Conservation (phyloP, 345 rosid genomes). For the Eucalyptus polybractea region DNA sequence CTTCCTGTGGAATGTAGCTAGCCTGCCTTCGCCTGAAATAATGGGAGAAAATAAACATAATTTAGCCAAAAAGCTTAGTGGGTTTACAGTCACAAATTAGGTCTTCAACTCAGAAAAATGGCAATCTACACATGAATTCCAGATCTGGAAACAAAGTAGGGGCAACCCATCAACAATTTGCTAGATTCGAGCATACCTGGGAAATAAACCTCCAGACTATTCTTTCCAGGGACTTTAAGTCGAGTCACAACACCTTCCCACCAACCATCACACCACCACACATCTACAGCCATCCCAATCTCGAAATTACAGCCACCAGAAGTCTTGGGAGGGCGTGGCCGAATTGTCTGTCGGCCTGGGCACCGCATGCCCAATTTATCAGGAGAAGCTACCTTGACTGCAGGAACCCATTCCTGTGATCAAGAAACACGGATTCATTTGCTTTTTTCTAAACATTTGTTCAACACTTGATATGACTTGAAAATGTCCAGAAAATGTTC, state of each 20-base stretch:
- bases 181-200: constrained; percentile 18
- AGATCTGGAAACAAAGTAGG: background rate
- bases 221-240: background rate
- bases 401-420: constrained; percentile 33
- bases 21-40: constrained; percentile 19
- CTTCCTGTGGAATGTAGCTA: constrained; percentile 5
- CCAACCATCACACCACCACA: constrained; percentile 44
- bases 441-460: background rate
- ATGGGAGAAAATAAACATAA: background rate
- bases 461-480: background rate
- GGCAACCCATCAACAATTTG: background rate
- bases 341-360: constrained; percentile 22
- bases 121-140: background rate
- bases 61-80: background rate
- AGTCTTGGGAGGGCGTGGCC: constrained; percentile 19
- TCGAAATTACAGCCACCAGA: background rate
- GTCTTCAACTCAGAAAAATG: background rate
- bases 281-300: constrained; percentile 31
- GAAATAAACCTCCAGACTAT: constrained; percentile 15
- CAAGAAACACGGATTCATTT: background rate
- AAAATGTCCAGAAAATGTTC: background rate
- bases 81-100: background rate
- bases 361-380: constrained; percentile 35
- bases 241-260: constrained; percentile 36
- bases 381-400: constrained; percentile 13